Evolutionary conservation across 768 basidiomycete species (phyloP).

Genomic region (Amanita polypyramis): DNA sequence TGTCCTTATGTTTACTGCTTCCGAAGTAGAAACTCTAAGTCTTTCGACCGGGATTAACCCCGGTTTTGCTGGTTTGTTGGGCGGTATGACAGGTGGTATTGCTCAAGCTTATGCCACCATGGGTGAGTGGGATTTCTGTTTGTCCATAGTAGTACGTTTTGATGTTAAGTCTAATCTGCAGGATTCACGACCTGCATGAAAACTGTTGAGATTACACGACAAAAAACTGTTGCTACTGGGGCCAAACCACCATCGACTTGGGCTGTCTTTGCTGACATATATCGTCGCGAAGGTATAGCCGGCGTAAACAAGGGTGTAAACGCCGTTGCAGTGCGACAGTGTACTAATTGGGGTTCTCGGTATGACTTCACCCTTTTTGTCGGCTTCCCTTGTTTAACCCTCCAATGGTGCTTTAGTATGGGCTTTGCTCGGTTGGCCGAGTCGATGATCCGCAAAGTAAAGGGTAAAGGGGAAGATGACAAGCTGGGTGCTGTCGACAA

Average conservation of each 20-base stretch:
- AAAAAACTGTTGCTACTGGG: constrained; percentile 81
- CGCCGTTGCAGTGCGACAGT: constrained; percentile 84
- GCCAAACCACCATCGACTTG: constrained; percentile 86
- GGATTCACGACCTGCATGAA: constrained; percentile 99
- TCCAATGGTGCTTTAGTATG: constrained; percentile 46
- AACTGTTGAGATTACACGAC: constrained; percentile 94
- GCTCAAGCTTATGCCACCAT: constrained; percentile 99
- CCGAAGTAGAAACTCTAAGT: constrained; percentile 77
- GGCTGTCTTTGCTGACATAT: constrained; percentile 92
- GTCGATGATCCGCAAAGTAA: constrained; percentile 58
- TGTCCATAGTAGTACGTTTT: no score
- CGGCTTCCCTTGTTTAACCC: not conserved
- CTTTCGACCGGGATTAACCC: constrained; percentile 63
- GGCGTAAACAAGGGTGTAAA: constrained; percentile 99
- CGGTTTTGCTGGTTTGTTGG: constrained; percentile 78
- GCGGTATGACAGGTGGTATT: constrained; percentile 96
- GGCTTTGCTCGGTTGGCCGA: constrained; percentile 95
- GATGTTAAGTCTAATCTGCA: constrained; percentile 20
- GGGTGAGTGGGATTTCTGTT: constrained; percentile 52
- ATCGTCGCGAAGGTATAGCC: constrained; percentile 82
- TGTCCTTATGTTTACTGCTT: constrained; percentile 91
- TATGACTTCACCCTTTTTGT: constrained; percentile 21
- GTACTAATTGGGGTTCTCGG: constrained; percentile 92
- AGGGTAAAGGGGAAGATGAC: constrained; percentile 72
- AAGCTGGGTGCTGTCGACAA: constrained; percentile 73